Evolutionary conservation across 192 early-diverging fungal species (phyloP).

Genomic region (Coemansia nantahalensis): DNA sequence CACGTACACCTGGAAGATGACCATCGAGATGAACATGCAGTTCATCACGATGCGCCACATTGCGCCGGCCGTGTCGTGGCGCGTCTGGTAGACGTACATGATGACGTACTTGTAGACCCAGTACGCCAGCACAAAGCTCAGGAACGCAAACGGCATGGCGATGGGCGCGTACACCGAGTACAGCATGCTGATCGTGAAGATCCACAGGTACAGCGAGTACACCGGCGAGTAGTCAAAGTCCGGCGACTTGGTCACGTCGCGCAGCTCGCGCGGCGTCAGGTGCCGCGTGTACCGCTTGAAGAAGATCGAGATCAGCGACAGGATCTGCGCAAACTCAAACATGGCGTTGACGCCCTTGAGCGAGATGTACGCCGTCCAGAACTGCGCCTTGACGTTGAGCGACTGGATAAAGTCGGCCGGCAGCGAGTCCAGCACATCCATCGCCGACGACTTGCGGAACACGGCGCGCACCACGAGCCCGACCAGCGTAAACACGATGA

Average conservation of each 20-base stretch:
- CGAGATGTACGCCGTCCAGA: constrained; percentile 76
- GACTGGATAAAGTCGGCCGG: constrained; percentile 34
- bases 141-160: constrained; percentile 60
- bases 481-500: constrained; percentile 62
- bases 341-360: constrained; percentile 63
- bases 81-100: constrained; percentile 75
- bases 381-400: constrained; percentile 56
- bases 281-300: constrained; percentile 58
- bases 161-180: constrained; percentile 72
- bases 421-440: constrained; percentile 43
- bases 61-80: constrained; percentile 66
- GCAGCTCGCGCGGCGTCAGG: constrained; percentile 67
- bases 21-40: constrained; percentile 60
- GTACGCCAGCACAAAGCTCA: constrained; percentile 64
- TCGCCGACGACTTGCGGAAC: constrained; percentile 29
- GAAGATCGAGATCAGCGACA: constrained; percentile 57
- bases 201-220: constrained; percentile 67
- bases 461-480: constrained; percentile 39
- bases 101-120: constrained; percentile 71
- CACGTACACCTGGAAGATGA: constrained; percentile 68
- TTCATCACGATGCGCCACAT: constrained; percentile 72
- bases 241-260: constrained; percentile 62
- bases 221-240: constrained; percentile 70
- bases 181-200: constrained; percentile 68
- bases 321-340: constrained; percentile 66